Base-by-base conservation (phyloP, 192 early-diverging fungal species). In the Backusella circina region DNA sequence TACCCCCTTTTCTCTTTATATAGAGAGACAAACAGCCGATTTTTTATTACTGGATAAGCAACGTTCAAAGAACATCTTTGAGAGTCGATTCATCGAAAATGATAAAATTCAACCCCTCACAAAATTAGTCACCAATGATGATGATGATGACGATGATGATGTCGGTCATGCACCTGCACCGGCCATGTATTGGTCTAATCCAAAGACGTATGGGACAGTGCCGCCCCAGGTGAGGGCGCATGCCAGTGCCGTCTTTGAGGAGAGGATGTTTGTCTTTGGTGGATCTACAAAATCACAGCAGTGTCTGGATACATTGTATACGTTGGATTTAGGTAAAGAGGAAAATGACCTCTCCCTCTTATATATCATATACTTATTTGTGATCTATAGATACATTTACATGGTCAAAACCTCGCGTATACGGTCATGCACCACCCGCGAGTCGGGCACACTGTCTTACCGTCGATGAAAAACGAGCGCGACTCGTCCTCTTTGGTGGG, bases 381-480 rank as follows among this genome's bases (percentile, higher is more conserved):
- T 16, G 39, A 41, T 41, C 16, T 41, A 30, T 65, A 84, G 95
- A 96, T 74, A 90, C 94, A 3, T 90, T 94, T 84, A 91, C 89
- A 76, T 96, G 95, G 95, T 86, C 88, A 21, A 84, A 87, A 37
- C 86, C 92, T 79, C 86, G 82, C 79, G 88, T 90, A 4, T 83
- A 80, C 9, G 95, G 95, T 68, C 86, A 89, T 51, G 83, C 83
- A 21, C 94, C 94, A 31, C 89, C 89, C 30, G 86, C 93, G 13
- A 94, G 93, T 79, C 84, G 95, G n/a, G 95, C 95, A 7, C 95
- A 96, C 72, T 94, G 92, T 4, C 84, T 94, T 0, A 87, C 88
- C 0, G 84, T 90, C 1, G 86, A 93, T 7, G 90, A 91, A 47
- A 77, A 80, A 28, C 82, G 79, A 57, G 75, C 77, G 15, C 65